phyloP scores from a whole-genome alignment of 768 basidiomycete species.

The Trametes coccinea region DNA sequence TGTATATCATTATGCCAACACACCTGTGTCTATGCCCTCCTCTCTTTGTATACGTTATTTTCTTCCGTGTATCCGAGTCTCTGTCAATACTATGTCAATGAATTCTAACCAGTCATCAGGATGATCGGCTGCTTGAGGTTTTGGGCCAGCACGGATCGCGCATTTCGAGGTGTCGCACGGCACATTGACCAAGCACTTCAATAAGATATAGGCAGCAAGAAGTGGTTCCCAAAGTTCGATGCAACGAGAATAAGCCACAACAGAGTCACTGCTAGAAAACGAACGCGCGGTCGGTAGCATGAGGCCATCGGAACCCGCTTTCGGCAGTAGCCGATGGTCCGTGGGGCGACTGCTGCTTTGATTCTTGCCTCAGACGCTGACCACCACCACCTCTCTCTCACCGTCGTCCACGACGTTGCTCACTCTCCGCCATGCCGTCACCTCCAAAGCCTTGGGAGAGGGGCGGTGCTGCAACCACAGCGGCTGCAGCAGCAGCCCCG shows the following conservation, averaged over 20 bases:
- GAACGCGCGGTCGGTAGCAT: slow-evolving; percentile 2
- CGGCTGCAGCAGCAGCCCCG: slow-evolving; percentile 30
- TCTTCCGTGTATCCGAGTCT: neutral
- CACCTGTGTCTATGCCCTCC: neutral
- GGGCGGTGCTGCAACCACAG: slow-evolving; percentile 41
- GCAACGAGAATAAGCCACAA: too few relatives aligned
- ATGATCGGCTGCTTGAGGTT: too few relatives aligned
- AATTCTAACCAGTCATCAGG: too few relatives aligned
- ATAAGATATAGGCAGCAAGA: too few relatives aligned
- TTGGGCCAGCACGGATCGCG: too few relatives aligned
- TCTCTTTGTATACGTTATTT: too few relatives aligned
- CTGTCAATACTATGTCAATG: too few relatives aligned
- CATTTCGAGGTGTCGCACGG: too few relatives aligned
- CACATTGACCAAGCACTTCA: too few relatives aligned
- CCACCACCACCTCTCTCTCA: neutral
- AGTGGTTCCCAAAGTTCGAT: too few relatives aligned
- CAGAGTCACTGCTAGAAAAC: too few relatives aligned
- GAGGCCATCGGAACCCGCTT: slow-evolving; percentile 4
- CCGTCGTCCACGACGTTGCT: slow-evolving; percentile 21
- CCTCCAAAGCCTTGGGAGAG: slow-evolving; percentile 93
- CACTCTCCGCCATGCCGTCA: slow-evolving; percentile 56
- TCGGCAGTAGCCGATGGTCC: slow-evolving; percentile 2
- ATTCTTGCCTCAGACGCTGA: neutral
- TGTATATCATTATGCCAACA: neutral
- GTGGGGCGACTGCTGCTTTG: neutral